Percentiles rank a stretch among this genome's conserved stretches.
These are phyloP conservation scores for Pyrenopolyporus hunteri DNA, from an alignment of 495 filamentous ascomycete species.

Conservation along the genomic window DNA sequence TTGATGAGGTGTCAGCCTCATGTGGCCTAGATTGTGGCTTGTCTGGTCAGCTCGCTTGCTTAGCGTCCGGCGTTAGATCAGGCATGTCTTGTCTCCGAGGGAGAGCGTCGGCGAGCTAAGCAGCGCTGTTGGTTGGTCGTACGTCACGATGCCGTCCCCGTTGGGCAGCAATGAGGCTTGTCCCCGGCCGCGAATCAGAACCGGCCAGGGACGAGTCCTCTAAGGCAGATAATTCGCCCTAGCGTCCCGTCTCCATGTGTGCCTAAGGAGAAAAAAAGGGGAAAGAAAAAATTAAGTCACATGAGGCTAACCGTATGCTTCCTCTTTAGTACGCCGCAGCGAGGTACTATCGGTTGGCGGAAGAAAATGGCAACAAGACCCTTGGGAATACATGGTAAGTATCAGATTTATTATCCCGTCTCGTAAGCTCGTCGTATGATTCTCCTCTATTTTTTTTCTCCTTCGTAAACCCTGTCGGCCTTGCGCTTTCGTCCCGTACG, in stretches of 20 bases:
- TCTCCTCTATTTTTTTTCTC: conserved; percentile 11
- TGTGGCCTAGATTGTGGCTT: conserved; percentile 39
- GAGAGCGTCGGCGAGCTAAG: conserved; percentile 23
- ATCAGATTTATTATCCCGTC: conserved; percentile 20
- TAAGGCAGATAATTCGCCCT: conserved; percentile 16
- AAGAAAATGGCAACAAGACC: conserved; percentile 85
- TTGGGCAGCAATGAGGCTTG: conserved; percentile 52
- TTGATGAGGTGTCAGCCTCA: conserved; percentile 42
- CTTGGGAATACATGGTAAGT: conserved; percentile 96
- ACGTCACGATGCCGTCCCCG: conserved; percentile 31
- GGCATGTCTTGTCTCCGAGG: conserved; percentile 19
- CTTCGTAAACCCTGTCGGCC: conserved; percentile 18
- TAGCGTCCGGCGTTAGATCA: conserved; percentile 16
- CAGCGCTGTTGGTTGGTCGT: conserved; percentile 13
- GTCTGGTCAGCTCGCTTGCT: conserved; percentile 33
- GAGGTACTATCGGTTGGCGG: conserved; percentile 91
- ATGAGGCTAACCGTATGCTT: conserved; percentile 50
- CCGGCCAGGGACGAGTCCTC: conserved; percentile 28
- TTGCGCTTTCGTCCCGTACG: conserved; percentile 21
- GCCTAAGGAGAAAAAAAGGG: conserved; percentile 18
- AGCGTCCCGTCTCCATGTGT: conserved; percentile 21
- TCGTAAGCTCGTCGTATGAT: conserved; percentile 35
- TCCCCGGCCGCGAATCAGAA: conserved; percentile 29
- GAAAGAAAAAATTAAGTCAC: conserved; percentile 27
- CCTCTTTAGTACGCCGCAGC: conserved; percentile 76